A percentile compares a stretch with the other conserved stretches of the same genome.
Evolutionary conservation across 495 filamentous ascomycete species (phyloP).

Genomic region (Venustampulla echinocandica): DNA sequence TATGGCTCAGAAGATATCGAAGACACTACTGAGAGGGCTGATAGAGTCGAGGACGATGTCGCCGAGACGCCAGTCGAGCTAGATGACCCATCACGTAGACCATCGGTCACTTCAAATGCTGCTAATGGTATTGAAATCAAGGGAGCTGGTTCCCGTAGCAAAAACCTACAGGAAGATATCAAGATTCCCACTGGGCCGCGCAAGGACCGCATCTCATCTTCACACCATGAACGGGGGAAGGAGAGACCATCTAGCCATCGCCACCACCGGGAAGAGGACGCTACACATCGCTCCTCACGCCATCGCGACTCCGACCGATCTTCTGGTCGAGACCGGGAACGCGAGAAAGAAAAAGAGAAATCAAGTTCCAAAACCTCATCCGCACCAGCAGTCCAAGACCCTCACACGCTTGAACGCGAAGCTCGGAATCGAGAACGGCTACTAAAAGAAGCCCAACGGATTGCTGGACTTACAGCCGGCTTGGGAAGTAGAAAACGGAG

Average conservation of each 20-base stretch:
- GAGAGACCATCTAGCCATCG: conserved; percentile 11
- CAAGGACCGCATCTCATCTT: conserved; percentile 16
- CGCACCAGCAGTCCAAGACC: conserved; percentile 38
- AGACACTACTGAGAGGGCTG: conserved; percentile 2
- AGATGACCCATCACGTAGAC: conserved; percentile 23
- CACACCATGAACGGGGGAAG: conserved; percentile 20
- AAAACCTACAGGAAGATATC: conserved; percentile 31
- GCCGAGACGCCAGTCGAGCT: conserved; percentile 32
- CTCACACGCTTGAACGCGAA: conserved; percentile 69
- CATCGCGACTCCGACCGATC: conserved; percentile 8
- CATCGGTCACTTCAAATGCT: conserved; percentile 33
- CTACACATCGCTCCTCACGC: conserved; percentile 1
- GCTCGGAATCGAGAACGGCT: conserved; percentile 67
- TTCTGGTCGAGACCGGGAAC: conserved; percentile 1
- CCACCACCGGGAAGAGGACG: conserved; percentile 5
- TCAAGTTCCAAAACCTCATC: conserved; percentile 19
- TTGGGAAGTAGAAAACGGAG: conserved; percentile 28
- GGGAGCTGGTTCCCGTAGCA: conserved; percentile 27
- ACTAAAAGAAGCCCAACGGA: conserved; percentile 68
- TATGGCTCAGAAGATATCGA: conserved; percentile 43
- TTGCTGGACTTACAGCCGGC: conserved; percentile 39
- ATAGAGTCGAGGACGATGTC: not conserved
- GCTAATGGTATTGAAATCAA: conserved; percentile 32
- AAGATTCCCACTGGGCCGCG: conserved; percentile 22
- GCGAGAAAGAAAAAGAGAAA: conserved; percentile 12